Conservation (phyloP, 1,139 yeast genomes). For the Hansenula anomala region DNA sequence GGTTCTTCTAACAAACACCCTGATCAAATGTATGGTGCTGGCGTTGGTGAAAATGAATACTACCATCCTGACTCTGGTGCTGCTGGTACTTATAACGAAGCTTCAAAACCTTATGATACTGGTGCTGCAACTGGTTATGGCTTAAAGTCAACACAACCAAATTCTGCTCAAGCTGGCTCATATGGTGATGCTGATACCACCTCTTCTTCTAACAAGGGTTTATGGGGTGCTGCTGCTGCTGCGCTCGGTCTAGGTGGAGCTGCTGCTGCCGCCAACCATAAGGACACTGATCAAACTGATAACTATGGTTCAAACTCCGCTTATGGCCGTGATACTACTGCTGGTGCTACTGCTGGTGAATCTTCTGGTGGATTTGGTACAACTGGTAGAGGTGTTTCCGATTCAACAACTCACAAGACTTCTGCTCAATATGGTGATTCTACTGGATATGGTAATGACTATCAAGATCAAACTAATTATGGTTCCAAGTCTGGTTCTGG, state of each 20-base stretch:
- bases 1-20: constrained; percentile 5
- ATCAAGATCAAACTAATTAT: neutral
- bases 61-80: constrained; percentile 2
- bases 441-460: neutral
- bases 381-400: neutral
- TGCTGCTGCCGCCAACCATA: constrained; percentile 8
- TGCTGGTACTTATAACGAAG: constrained; percentile 1
- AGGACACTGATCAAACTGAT: neutral
- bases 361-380: neutral
- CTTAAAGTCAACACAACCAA: neutral
- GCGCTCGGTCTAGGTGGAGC: constrained; percentile 17
- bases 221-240: constrained; percentile 18
- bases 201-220: constrained; percentile 4
- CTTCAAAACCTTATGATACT: neutral
- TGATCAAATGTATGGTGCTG: constrained; percentile 1
- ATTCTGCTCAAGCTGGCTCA: neutral
- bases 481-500: neutral
- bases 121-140: constrained; percentile 2
- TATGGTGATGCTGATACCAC: neutral
- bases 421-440: neutral
- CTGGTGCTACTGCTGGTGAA: neutral
- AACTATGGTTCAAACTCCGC: neutral
- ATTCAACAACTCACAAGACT: neutral
- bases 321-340: neutral
- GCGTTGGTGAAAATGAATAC: neutral